Evolutionary conservation across 305 asterid genomes (phyloP), one percentile per base, ranked within the genome.

Genomic region (Fraxinus velutina): DNA sequence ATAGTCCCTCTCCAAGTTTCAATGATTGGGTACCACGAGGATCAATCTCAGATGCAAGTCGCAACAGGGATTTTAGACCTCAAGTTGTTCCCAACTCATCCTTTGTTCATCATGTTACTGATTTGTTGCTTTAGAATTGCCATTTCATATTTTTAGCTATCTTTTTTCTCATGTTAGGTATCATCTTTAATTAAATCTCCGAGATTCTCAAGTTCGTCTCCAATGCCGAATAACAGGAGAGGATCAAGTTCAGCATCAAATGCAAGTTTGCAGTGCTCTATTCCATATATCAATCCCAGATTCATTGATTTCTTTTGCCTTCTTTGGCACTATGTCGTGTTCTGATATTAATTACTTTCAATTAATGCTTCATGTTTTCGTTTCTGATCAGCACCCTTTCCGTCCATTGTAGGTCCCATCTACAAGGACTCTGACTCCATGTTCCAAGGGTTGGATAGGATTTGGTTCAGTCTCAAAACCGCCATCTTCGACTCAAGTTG

Each of bases 1-100:
- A 22, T 15, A 21, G 30, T 52, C 78, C 74, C 15, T 5, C 76
- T 80, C 82, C 84, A 77, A 57, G 81, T 80, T 77, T 52, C 76
- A 15, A 19, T 4, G 39, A 55, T 37, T 84, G 86, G 84, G 74
- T 30, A 22, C 9, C 50, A 55, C 44, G 29, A 21, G 47, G 55
- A 12, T 71, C 42, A 24, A 36, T 64, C 75, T 36, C 82, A 21
- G 2, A 78, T 78, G 27, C 85, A 71, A 24, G 36, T 71, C 34
- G 37, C 21, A 8, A 5, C 19, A 8, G 8, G 19, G 73, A 24
- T 9, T 24, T 66, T 10, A 27, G 21, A 68, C 74, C 39, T 68
- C 4, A 29, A 29, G 74, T 68, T 68, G 74, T 68, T 68, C 9
- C 74, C 1, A 0, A 15, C 37, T 29, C 36, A 4, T 29, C 39